A percentile compares a stretch with the other conserved stretches of the same genome.
Conservation (phyloP, 139 green algal genomes). For the Pseudopediastrum boryanum region DNA sequence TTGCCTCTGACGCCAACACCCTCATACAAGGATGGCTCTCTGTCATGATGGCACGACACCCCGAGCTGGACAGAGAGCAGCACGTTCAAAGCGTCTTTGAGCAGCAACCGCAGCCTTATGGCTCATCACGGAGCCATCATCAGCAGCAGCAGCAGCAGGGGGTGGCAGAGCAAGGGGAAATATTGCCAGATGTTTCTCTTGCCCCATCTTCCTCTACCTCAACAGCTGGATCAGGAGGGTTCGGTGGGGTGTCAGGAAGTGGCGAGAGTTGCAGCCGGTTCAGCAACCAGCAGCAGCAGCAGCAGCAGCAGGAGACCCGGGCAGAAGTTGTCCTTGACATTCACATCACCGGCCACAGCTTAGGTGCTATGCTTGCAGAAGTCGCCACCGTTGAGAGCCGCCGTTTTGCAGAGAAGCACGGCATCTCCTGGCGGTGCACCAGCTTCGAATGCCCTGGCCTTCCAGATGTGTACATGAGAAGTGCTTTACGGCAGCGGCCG, state of each 20-base stretch:
- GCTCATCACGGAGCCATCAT: neutral
- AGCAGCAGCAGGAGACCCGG: neutral
- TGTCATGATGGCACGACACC: slow-evolving; percentile 19
- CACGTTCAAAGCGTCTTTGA: neutral
- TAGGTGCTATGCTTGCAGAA: slow-evolving; percentile 28
- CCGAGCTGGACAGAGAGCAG: slow-evolving; percentile 16
- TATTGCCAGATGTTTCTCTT: neutral
- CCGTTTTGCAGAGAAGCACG: slow-evolving; percentile 12
- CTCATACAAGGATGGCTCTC: slow-evolving; percentile 32
- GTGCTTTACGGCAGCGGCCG: neutral
- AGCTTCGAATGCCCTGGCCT: slow-evolving; percentile 35
- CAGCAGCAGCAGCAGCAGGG: slow-evolving; percentile 25
- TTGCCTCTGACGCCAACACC: slow-evolving; percentile 26
- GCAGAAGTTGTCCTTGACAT: slow-evolving; percentile 14
- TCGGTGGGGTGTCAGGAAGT: no score
- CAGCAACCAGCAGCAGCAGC: slow-evolving; percentile 17
- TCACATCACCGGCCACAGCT: slow-evolving; percentile 30
- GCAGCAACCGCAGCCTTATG: neutral
- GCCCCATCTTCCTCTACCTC: no score
- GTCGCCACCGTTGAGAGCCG: slow-evolving; percentile 21
- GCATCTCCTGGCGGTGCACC: slow-evolving; percentile 17
- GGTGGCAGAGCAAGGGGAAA: neutral
- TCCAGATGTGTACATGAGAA: slow-evolving; percentile 1
- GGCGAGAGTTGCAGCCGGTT: no score
- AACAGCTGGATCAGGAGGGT: no score